Evolutionary conservation across 2,329 filamentous ascomycete species (phyloP), one percentile per base, ranked within the genome.

Genomic region (Aspergillus transmontanensis): DNA sequence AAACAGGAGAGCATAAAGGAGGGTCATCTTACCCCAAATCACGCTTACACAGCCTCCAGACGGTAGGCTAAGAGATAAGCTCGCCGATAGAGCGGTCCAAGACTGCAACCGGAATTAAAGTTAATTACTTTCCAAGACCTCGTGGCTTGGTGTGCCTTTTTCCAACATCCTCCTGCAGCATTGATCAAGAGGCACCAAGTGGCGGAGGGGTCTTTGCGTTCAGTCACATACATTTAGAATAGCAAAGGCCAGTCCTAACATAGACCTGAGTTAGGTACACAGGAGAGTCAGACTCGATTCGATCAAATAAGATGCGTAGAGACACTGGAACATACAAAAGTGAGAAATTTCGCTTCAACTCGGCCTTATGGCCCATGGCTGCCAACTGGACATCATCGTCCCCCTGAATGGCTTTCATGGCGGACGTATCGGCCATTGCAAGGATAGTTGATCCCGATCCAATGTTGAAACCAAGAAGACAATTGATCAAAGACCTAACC

Each of bases 1-100:
- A 56, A 30, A 21, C 2, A 39, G n/a, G 12, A 59, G 50, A 12
- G 39, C n/a, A 14, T 39, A 30, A 10, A 23, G 7, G 34, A 19
- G 32, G 50, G 1, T n/a, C n/a, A 21, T 23, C 68, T 64, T 69
- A 86, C 90, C 91, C 90, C 91, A 94, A 62, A 94, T 84, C 46
- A 93, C 89, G 62, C 88, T 85, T 9, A 85, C 87, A 23, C 88
- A 85, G 0, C 91, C 91, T 48, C 91, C 91, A 16, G 87, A 90
- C 1, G 90, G 89, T 36, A 94, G 80, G 23, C 87, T 86, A 6
- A 89, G 79, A 3, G 82, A 84, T 53, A 89, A 75, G 60, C 85
- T 87, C 1, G 86, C 81, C 3, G 85, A 85, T 9, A 88, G 76
- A 19, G 86, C 86, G 2, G 86, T 88, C 86, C 86, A 89, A 19